Conservation (phyloP, 2,329 filamentous ascomycete species). For the Stagonosporopsis cucurbitacearum region DNA sequence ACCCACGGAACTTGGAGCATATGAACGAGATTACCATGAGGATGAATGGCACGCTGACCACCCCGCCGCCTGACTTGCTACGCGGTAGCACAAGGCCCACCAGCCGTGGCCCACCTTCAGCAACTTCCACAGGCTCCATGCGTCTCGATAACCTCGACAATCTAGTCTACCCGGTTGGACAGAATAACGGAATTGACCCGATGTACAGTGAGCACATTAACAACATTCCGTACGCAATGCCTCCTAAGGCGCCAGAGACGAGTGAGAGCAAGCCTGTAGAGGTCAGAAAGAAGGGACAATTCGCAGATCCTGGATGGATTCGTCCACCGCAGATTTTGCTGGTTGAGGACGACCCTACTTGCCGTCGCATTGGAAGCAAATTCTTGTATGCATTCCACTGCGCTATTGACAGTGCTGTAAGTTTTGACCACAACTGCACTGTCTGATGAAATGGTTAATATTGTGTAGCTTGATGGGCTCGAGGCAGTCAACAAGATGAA, state of each 20-base stretch:
- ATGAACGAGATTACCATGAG: constrained; percentile 66
- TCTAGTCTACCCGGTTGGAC: constrained; percentile 88
- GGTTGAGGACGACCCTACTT: constrained; percentile 80
- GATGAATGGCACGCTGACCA: constrained; percentile 62
- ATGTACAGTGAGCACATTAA: constrained; percentile 94
- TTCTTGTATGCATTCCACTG: constrained; percentile 71
- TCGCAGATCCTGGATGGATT: constrained; percentile 69
- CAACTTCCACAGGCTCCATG: constrained; percentile 59
- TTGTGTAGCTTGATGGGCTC: constrained; percentile 75
- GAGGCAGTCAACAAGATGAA: constrained; percentile 90
- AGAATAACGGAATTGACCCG: constrained; percentile 90
- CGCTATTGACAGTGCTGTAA: constrained; percentile 67
- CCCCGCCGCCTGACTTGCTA: constrained; percentile 62
- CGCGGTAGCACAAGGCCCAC: constrained; percentile 56
- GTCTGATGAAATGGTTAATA: background rate
- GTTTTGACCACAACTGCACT: constrained; percentile 35
- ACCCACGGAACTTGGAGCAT: constrained; percentile 68
- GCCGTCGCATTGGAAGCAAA: constrained; percentile 70
- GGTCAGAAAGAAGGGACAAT: constrained; percentile 65
- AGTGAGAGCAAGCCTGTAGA: constrained; percentile 58
- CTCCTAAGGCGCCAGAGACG: constrained; percentile 65
- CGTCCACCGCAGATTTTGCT: constrained; percentile 80
- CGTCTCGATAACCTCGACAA: constrained; percentile 67
- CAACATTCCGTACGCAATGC: constrained; percentile 87
- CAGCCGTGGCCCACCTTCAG: constrained; percentile 54